These are phyloP conservation scores for Opeltia flavorubescens DNA, from an alignment of 495 filamentous ascomycete genomes.

Conservation along the genomic window DNA sequence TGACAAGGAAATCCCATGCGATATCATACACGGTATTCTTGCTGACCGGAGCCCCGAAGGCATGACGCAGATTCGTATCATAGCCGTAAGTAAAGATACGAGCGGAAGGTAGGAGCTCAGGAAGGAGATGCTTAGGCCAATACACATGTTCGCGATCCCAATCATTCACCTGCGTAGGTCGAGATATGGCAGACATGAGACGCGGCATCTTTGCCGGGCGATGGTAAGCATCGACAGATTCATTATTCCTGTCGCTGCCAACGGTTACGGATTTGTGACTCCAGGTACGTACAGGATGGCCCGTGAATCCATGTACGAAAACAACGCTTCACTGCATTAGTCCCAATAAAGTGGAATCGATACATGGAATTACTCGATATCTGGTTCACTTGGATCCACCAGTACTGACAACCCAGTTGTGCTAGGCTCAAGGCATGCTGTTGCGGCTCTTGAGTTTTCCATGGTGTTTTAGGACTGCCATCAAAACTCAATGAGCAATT, in stretches of 20 bases:
- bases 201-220: not conserved
- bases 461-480: too few relatives aligned
- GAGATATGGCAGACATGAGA: not conserved
- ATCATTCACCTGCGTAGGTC: not conserved
- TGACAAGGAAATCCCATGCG: constrained; percentile 23
- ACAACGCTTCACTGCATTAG: not conserved
- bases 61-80: constrained; percentile 23
- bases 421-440: not conserved
- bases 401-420: not conserved
- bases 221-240: not conserved
- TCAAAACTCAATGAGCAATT: too few relatives aligned
- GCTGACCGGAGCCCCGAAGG: constrained; percentile 13
- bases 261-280: not conserved
- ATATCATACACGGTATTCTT: constrained; percentile 24
- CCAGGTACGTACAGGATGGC: not conserved
- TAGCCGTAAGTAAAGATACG: constrained; percentile 29
- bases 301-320: constrained; percentile 1
- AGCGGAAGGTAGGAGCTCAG: constrained; percentile 16
- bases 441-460: too few relatives aligned
- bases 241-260: too few relatives aligned
- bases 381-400: not conserved
- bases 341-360: not conserved
- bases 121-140: constrained; percentile 27
- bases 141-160: constrained; percentile 7
- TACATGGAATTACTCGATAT: not conserved